These are phyloP conservation scores for Niebla homalea DNA, from an alignment of 495 filamentous ascomycete species.

Conservation along the genomic window DNA sequence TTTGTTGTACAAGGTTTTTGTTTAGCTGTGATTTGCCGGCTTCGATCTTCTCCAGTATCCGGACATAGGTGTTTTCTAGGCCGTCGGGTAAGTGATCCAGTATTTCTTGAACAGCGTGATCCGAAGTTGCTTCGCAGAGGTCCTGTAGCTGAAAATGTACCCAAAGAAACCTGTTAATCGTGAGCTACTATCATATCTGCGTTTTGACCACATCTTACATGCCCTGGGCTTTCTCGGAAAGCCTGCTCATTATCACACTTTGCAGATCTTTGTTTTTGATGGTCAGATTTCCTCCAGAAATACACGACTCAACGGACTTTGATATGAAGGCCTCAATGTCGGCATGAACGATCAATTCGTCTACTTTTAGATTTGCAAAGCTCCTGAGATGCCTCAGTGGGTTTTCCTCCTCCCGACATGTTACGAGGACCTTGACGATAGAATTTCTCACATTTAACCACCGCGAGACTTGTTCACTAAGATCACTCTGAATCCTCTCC, in stretches of 20 bases:
- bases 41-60: conserved; percentile 13
- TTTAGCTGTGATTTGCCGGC: too few relatives aligned
- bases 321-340: conserved; percentile 15
- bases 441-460: not conserved
- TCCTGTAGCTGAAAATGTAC: conserved; percentile 19
- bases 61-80: conserved; percentile 14
- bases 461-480: not conserved
- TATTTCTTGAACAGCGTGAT: conserved; percentile 7
- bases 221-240: conserved; percentile 13
- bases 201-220: conserved; percentile 9
- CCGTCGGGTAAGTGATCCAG: conserved; percentile 16
- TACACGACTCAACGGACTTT: conserved; percentile 6
- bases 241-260: conserved; percentile 8
- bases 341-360: not conserved
- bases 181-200: not conserved
- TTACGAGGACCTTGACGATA: conserved; percentile 11
- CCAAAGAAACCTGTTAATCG: conserved; percentile 18
- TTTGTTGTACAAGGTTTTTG: too few relatives aligned
- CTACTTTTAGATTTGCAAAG: conserved; percentile 3
- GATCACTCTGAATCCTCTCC: not conserved
- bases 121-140: conserved; percentile 18
- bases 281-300: conserved; percentile 8
- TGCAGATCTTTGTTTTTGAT: conserved; percentile 6
- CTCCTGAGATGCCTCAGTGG: not conserved
- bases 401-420: conserved; percentile 8